Evolutionary conservation across 2,329 filamentous ascomycete species (phyloP), one percentile per base, ranked within the genome.

Genomic region (Exophiala sideris): DNA sequence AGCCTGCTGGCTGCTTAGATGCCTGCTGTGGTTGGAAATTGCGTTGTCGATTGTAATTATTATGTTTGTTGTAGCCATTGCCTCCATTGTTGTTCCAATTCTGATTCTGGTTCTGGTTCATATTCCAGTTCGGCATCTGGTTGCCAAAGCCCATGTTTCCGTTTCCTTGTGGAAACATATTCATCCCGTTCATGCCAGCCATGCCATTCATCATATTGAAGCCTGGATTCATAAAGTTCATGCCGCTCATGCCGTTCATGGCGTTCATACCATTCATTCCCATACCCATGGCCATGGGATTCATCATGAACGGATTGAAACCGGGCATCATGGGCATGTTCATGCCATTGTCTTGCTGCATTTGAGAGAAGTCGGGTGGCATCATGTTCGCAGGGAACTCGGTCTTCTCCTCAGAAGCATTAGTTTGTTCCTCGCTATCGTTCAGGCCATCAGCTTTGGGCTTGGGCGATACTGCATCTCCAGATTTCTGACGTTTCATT

Each of bases 231-330:
- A 64, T 61, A 32, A 50, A 48, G 39, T 66, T 68, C 70, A 77
- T 77, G 35, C 56, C 60, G 40, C 68, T 66, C 47, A 68, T 67
- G 64, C 72, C 71, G 51, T 58, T 41, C 65, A 68, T 66, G 50
- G 63, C 64, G 20, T 63, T 63, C 32, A 52, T 65, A 67, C 71
- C 71, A 7, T 36, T 41, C 54, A 57, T 57, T 10, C 47, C 50
- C 50, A 59, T 59, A 20, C 41, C 47, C 47, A 74, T 76, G 72
- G 79, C 79, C 71, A 79, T 79, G 48, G 70, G 70, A 62, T 74
- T 73, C 70, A 75, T 74, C 70, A 75, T 73, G 36, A 57, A 54
- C 5, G 57, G 55, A 39, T 62, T 57, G 52, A 60, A 65, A 18
- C 48, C 52, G 12, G 55, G 50, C 61, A 60, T 62, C 53, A 62